Evolutionary conservation across 148 eudicot species (phyloP), one percentile per base, ranked within the genome.

Genomic region (Selenicereus undatus): DNA sequence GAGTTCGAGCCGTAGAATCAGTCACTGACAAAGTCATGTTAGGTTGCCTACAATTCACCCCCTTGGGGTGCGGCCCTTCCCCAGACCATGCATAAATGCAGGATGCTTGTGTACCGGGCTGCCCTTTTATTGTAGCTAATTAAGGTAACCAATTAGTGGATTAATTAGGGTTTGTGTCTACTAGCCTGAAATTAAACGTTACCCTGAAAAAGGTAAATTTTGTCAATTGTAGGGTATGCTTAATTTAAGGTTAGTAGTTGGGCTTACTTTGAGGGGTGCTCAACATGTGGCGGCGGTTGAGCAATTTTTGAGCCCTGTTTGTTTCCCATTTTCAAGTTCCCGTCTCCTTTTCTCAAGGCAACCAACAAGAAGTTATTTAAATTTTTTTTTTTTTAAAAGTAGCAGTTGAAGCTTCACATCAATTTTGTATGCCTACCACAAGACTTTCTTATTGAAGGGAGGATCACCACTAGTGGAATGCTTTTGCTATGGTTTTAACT

Each of bases 141-240:
- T n/a, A 62, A 62, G 68, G 68, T 4, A 62, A 22, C 68, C 68
- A 22, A 62, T 3, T 62, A 62, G 68, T 62, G 27, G 68, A 62
- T 27, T 62, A n/a, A 62, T 62, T 8, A n/a, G 16, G 27, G 26
- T 22, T 62, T 62, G 22, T 62, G 68, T 62, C 68, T 21, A 3
- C 68, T n/a, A 54, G 68, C 27, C 68, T 62, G 68, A 62, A 62
- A 62, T 62, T 62, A 62, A 62, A 27, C 11, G 2, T 22, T 62
- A 62, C n/a, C 68, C 17, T 6, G 32, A 65, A 65, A 65, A 65
- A 24, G 32, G 71, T 24, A 32, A 32, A 7, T 62, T 62, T 62
- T 65, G 71, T 65, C 71, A 65, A 65, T 26, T 65, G 26, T 65
- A 65, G 71, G 51, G 50, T 48, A 74, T 51, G 77, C 36, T 74